These are phyloP conservation scores for Albatrellus ellisii DNA, from an alignment of 768 basidiomycete genomes.

Conservation along the genomic window DNA sequence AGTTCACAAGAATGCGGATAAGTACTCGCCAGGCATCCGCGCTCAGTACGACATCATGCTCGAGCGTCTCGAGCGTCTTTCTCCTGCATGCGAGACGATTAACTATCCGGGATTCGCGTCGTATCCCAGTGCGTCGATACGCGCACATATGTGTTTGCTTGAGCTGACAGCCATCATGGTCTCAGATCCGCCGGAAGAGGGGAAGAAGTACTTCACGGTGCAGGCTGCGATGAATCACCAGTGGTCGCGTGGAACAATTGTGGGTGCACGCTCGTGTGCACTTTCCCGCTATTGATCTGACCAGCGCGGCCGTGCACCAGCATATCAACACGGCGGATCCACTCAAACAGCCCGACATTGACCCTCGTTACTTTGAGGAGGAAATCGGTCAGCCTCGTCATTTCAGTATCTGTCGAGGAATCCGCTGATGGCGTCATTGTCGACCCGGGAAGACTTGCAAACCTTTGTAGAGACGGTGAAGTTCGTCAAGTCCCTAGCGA, in stretches of 20 bases:
- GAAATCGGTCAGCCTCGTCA: slow-evolving; percentile 8
- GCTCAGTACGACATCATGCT: slow-evolving; percentile 9
- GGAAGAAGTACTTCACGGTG: slow-evolving; percentile 7
- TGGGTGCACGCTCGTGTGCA: neutral
- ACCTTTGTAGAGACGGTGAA: slow-evolving; percentile 12
- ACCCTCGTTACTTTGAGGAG: slow-evolving; percentile 14
- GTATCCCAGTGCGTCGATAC: neutral
- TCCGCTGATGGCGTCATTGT: too few relatives aligned
- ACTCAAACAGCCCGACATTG: slow-evolving; percentile 7
- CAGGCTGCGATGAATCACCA: slow-evolving; percentile 1
- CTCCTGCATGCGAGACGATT: slow-evolving; percentile 4
- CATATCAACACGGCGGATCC: slow-evolving; percentile 11
- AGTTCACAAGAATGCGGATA: slow-evolving; percentile 1
- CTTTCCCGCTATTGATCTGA: neutral
- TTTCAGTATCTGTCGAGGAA: too few relatives aligned
- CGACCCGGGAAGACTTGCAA: slow-evolving; percentile 4
- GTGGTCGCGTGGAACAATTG: slow-evolving; percentile 13
- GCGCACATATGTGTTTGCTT: neutral
- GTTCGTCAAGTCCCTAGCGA: slow-evolving; percentile 11
- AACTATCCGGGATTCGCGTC: neutral
- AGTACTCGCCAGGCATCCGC: slow-evolving; percentile 4
- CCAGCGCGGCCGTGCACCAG: neutral
- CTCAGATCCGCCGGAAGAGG: slow-evolving; percentile 3
- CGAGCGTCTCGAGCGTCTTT: slow-evolving; percentile 1
- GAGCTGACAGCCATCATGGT: neutral